Conservation (phyloP, 2,329 filamentous ascomycete species). For the Fusarium vanettenii region DNA sequence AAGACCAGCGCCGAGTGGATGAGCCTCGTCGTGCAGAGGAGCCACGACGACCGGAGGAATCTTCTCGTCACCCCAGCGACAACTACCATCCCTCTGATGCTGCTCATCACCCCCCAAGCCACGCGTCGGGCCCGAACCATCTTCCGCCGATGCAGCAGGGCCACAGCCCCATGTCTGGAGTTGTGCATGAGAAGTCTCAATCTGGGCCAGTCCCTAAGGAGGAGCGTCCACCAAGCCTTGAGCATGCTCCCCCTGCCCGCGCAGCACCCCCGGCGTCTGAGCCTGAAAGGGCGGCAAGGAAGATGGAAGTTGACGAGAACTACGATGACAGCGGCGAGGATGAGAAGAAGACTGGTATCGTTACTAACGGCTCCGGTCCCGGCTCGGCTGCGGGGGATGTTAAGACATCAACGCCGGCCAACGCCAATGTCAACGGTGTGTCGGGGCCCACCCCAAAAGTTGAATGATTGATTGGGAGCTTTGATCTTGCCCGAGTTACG, state of each 20-base stretch:
- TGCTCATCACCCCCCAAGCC: slow-evolving; percentile 77
- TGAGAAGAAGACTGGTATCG: slow-evolving; percentile 69
- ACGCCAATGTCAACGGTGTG: slow-evolving; percentile 59
- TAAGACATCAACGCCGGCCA: slow-evolving; percentile 62
- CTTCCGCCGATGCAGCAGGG: slow-evolving; percentile 73
- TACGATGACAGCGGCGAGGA: slow-evolving; percentile 96
- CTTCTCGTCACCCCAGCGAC: slow-evolving; percentile 79
- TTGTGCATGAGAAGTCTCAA: slow-evolving; percentile 62
- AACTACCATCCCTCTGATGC: slow-evolving; percentile 93
- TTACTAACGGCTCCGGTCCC: slow-evolving; percentile 58
- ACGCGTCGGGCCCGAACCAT: slow-evolving; percentile 64
- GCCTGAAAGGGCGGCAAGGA: slow-evolving; percentile 84
- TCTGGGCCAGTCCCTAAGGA: slow-evolving; percentile 61
- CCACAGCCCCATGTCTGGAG: slow-evolving; percentile 64
- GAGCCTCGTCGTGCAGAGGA: slow-evolving; percentile 72
- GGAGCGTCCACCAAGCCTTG: slow-evolving; percentile 62
- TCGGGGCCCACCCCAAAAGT: slow-evolving; percentile 57
- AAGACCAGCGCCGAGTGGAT: slow-evolving; percentile 72
- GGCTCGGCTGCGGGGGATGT: slow-evolving; percentile 62
- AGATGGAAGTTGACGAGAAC: slow-evolving; percentile 97
- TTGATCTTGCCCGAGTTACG: slow-evolving; percentile 32
- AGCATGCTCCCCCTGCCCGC: slow-evolving; percentile 54
- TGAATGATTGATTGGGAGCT: slow-evolving; percentile 50
- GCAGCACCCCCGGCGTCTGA: slow-evolving; percentile 68
- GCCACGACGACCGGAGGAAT: slow-evolving; percentile 65